Percentiles rank a stretch among this genome's conserved stretches.
Evolutionary conservation across 2,329 filamentous ascomycete genomes (phyloP).

Genomic region (Tolypocladium album): DNA sequence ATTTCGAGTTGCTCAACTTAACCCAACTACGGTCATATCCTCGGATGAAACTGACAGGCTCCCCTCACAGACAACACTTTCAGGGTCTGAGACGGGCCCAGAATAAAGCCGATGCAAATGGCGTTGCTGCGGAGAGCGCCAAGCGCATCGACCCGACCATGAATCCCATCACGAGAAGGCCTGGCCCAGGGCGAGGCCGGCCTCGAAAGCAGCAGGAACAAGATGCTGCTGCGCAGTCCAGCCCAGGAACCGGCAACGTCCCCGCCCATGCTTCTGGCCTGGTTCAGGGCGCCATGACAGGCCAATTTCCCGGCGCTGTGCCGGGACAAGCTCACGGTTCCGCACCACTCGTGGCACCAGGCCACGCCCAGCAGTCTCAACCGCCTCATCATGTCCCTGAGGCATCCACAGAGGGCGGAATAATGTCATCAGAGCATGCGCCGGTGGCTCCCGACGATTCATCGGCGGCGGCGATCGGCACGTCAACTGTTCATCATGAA

Average conservation of each 20-base stretch:
- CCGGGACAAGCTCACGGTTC: neutral
- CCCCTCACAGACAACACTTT: slow-evolving; percentile 43
- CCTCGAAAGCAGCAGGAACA: slow-evolving; percentile 33
- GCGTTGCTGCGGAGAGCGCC: slow-evolving; percentile 20
- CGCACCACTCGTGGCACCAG: neutral
- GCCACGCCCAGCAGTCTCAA: neutral
- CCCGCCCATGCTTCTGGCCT: neutral
- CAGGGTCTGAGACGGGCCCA: slow-evolving; percentile 46
- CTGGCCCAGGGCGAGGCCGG: slow-evolving; percentile 45
- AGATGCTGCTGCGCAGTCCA: slow-evolving; percentile 4
- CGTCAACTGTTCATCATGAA: neutral
- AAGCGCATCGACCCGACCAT: slow-evolving; percentile 36
- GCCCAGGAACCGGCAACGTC: neutral
- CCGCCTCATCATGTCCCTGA: neutral
- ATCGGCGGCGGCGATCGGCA: neutral
- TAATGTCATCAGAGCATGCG: neutral
- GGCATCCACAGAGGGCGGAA: neutral
- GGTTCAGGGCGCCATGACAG: neutral
- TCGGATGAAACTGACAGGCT: neutral
- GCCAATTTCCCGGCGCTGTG: neutral
- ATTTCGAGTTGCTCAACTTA: neutral
- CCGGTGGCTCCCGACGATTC: neutral
- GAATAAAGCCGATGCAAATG: slow-evolving; percentile 37
- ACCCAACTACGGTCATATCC: neutral
- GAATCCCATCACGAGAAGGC: slow-evolving; percentile 50